phyloP scores from a whole-genome alignment of 352 stramenopile genomes.

The Globisporangium perplexum region DNA sequence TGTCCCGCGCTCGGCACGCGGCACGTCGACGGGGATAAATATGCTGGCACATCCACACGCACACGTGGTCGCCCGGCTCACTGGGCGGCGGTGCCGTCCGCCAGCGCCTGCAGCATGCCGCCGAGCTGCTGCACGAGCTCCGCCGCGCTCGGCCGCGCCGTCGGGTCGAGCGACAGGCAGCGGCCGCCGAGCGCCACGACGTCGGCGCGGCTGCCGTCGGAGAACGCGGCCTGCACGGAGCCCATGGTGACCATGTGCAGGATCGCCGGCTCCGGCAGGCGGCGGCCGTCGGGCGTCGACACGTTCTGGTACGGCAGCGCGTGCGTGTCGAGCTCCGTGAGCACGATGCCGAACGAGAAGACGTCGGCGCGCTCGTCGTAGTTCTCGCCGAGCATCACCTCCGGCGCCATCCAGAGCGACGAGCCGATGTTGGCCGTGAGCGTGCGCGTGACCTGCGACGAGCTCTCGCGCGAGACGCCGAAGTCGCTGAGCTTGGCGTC shows the following conservation, averaged over 20 bases:
- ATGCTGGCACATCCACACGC: too few relatives aligned
- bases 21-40: too few relatives aligned
- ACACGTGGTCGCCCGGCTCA: background rate
- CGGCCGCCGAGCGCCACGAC: constrained; percentile 20
- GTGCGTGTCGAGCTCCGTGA: constrained; percentile 46
- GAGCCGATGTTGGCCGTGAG: constrained; percentile 45
- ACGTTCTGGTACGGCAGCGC: constrained; percentile 20
- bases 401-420: constrained; percentile 47
- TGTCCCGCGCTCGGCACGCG: too few relatives aligned
- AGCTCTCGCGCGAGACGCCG: too few relatives aligned
- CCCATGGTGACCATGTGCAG: constrained; percentile 17
- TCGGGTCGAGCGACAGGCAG: constrained; percentile 23
- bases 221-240: constrained; percentile 23
- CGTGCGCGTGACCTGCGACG: constrained; percentile 19
- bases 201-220: constrained; percentile 11
- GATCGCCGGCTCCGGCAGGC: too few relatives aligned
- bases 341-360: constrained; percentile 51
- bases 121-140: constrained; percentile 8
- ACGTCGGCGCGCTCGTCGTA: constrained; percentile 44
- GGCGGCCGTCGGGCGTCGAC: background rate
- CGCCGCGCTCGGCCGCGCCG: constrained; percentile 12
- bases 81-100: background rate
- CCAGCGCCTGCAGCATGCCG: too few relatives aligned
- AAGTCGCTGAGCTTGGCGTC: too few relatives aligned
- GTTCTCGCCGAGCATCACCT: constrained; percentile 27